A percentile compares a stretch with the other conserved stretches of the same genome.
These are phyloP conservation scores for Saprolegnia parasitica DNA, from an alignment of 352 stramenopile species.

Conservation along the genomic window DNA sequence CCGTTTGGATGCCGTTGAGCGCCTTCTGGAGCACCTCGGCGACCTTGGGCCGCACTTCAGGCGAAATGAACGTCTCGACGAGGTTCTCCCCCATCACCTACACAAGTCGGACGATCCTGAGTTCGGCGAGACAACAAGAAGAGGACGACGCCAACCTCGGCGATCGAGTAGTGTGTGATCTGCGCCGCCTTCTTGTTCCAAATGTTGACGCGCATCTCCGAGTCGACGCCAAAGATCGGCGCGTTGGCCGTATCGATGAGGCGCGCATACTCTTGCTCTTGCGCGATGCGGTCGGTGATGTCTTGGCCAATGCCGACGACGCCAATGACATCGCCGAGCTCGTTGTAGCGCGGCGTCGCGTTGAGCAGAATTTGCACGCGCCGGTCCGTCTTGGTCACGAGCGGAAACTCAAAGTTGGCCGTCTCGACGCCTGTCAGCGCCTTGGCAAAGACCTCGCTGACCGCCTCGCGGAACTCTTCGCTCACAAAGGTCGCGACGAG, in stretches of 20 bases:
- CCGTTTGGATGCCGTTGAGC: constrained; percentile 64
- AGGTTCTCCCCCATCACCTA: constrained; percentile 81
- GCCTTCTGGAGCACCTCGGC: constrained; percentile 69
- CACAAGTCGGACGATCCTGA: too few species aligned
- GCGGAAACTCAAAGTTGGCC: constrained; percentile 78
- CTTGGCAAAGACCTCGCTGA: constrained; percentile 51
- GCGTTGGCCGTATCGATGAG: constrained; percentile 32
- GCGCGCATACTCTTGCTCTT: constrained; percentile 83
- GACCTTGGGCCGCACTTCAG: constrained; percentile 61
- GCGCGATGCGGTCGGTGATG: constrained; percentile 77
- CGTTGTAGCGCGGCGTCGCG: constrained; percentile 57
- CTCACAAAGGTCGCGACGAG: constrained; percentile 58
- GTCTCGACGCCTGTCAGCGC: constrained; percentile 59
- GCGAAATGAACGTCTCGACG: constrained; percentile 80
- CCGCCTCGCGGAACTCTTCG: constrained; percentile 46
- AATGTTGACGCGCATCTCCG: constrained; percentile 81
- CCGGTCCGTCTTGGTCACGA: constrained; percentile 61
- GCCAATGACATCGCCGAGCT: constrained; percentile 66
- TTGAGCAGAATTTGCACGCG: constrained; percentile 69
- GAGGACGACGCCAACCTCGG: constrained; percentile 80
- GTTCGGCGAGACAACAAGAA: too few species aligned
- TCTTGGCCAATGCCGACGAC: constrained; percentile 84
- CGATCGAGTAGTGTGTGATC: constrained; percentile 84
- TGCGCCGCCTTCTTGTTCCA: constrained; percentile 87
- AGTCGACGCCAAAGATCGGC: constrained; percentile 48